Base-by-base conservation (phyloP, 2,329 filamentous ascomycete genomes). In the Massarina eburnea region DNA sequence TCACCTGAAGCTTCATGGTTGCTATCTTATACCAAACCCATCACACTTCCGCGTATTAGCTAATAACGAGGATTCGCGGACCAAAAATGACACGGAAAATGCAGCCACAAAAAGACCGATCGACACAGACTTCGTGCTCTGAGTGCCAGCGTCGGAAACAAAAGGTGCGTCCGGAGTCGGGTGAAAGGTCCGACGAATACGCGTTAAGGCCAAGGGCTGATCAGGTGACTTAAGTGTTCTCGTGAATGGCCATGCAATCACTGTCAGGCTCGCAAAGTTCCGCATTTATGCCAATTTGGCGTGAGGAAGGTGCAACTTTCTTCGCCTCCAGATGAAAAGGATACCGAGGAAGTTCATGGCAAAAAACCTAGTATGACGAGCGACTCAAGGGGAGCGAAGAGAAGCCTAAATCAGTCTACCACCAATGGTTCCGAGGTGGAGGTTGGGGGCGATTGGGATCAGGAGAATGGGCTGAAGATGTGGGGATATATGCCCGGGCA, bases 71-170 rank as follows among this genome's bases (percentile, higher is more conserved):
- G n/a, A n/a, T n/a, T n/a, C n/a, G n/a, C n/a, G n/a, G n/a, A n/a
- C n/a, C n/a, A 39, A 26, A 12, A 7, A 12, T 26, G 7, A 12
- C 12, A 26, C 24, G 17, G 24, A 22, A 4, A 10, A 66, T 66
- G 61, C 55, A 64, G 39, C 8, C 44, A 9, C 43, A 49, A 8
- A 66, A 62, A 34, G 59, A 66, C 6, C 60, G 48, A 34, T 46
- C 57, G 2, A 52, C 54, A n/a, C n/a, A n/a, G 7, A 59, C 50
- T 7, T 66, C 75, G 4, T 79, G 76, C 58, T 67, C 71, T 2
- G 75, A 79, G 54, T 79, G 76, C 51, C 75, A 76, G 49, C 70
- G 76, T 8, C 71, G 76, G 33, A 79, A 79, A 58, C 76, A 79
- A 52, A 78, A 76, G 70, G 74, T 70, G 61, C 55, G 61, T 44